These are phyloP conservation scores for Neurospora tetrasperma DNA, from an alignment of 495 filamentous ascomycete species.

Conservation along the genomic window DNA sequence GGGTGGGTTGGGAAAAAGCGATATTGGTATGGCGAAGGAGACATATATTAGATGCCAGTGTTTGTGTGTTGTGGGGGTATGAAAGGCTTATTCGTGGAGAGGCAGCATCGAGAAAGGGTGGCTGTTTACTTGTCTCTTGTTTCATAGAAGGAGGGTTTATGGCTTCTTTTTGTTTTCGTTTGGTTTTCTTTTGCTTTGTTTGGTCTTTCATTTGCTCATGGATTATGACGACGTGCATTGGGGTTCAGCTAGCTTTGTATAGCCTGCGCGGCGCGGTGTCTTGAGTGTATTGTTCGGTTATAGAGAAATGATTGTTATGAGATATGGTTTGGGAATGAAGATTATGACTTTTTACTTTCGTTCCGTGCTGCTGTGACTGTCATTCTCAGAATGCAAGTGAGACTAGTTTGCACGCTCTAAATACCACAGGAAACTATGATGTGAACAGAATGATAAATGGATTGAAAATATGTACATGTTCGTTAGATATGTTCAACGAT, in stretches of 20 bases:
- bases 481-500: neutral
- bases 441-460: neutral
- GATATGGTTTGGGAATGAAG: neutral
- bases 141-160: neutral
- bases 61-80: neutral
- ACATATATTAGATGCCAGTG: neutral
- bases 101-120: no score
- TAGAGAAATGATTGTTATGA: neutral
- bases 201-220: neutral
- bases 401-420: neutral
- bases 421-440: neutral
- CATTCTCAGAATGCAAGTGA: neutral
- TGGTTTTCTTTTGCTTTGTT: neutral
- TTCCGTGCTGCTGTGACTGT: neutral
- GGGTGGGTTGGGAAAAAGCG: neutral
- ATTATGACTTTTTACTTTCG: neutral
- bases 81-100: no score
- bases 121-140: neutral
- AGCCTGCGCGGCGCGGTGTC: neutral
- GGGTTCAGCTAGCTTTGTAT: neutral
- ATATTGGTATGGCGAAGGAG: slow-evolving; percentile 20
- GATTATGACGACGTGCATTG: neutral
- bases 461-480: neutral
- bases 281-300: neutral
- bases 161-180: neutral